These are phyloP conservation scores for Aureobasidium lini DNA, from an alignment of 2,329 filamentous ascomycete genomes.

Conservation along the genomic window DNA sequence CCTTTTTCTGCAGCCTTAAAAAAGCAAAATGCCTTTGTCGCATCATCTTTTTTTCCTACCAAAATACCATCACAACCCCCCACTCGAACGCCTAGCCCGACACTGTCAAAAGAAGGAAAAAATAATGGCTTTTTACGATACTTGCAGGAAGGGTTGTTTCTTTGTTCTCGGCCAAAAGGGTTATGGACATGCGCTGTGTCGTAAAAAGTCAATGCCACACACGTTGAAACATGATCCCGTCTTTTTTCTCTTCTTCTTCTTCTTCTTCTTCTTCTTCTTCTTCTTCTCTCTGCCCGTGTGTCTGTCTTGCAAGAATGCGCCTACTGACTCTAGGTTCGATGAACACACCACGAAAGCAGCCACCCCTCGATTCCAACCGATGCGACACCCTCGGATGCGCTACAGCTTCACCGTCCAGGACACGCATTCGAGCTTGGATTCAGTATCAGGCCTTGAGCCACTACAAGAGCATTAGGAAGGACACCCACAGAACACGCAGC, in stretches of 20 bases:
- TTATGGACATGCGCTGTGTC: slow-evolving; percentile 1
- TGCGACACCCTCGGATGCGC: no score
- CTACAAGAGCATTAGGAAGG: no score
- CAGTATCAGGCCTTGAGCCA: no score
- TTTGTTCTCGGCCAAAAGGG: neutral
- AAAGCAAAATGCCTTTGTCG: slow-evolving; percentile 11
- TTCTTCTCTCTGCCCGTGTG: neutral
- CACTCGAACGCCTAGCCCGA: neutral
- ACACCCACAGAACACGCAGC: no score
- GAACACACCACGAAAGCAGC: no score
- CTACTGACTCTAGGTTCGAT: neutral
- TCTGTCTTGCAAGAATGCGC: neutral
- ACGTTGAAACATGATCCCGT: slow-evolving; percentile 11
- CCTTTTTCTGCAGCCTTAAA: slow-evolving; percentile 10
- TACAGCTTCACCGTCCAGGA: no score
- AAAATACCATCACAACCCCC: slow-evolving; percentile 8
- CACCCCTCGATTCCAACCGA: no score
- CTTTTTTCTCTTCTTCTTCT: neutral
- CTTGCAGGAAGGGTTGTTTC: slow-evolving; percentile 4
- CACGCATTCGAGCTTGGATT: no score
- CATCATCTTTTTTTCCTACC: slow-evolving; percentile 6
- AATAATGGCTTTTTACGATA: slow-evolving; percentile 8
- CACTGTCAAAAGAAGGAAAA: neutral
- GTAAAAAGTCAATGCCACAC: slow-evolving; percentile 10
- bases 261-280: neutral